Base-by-base conservation (phyloP, 331 rosid species). In the Pyracantha coccinea region DNA sequence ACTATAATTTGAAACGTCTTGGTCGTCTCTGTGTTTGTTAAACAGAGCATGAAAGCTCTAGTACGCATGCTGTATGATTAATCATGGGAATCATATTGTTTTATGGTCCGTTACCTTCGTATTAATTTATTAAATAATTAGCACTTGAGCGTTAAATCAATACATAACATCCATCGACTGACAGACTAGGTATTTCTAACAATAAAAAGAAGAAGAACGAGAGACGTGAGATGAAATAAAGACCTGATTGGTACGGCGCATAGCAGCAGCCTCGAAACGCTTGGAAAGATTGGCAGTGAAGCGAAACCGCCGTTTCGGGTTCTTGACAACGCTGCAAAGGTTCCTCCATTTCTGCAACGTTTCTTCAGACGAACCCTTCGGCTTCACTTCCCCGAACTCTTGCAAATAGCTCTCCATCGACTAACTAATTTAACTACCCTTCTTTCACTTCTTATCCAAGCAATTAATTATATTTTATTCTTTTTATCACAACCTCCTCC, bases 271-370 rank as follows among this genome's bases (percentile, higher is more conserved):
- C 83, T 92, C 90, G 38, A 2, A 47, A 12, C 99, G 85, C 82
- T 89, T 92, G 77, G 81, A 0, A 73, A 94, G 90, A 84, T 95
- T 92, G 33, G 97, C 97, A 14, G 99, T 92, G 80, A 92, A 95
- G 13, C 99, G 97, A 78, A 95, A 95, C 52, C 99, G 76, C 57
- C 99, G 70, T 76, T 81, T 95, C 57, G 89, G 91, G 68, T 94
- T 94, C 86, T 90, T 94, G 2, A 94, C 97, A 7, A 94, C 7
- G 2, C 89, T 74, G 24, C 97, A 92, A 0, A 87, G 74, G 3
- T 83, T 67, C 82, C 99, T 94, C 99, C 97, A 95, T 77, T 75
- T 80, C 67, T 84, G 85, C 75, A 94, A 86, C 20, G 82, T 86
- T 74, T 94, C 98, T 4, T 85, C 89, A 2, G 96, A 83, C 0